These are phyloP conservation scores for Ambrosia artemisiifolia DNA, from an alignment of 129 eudicot genomes.

Conservation along the genomic window DNA sequence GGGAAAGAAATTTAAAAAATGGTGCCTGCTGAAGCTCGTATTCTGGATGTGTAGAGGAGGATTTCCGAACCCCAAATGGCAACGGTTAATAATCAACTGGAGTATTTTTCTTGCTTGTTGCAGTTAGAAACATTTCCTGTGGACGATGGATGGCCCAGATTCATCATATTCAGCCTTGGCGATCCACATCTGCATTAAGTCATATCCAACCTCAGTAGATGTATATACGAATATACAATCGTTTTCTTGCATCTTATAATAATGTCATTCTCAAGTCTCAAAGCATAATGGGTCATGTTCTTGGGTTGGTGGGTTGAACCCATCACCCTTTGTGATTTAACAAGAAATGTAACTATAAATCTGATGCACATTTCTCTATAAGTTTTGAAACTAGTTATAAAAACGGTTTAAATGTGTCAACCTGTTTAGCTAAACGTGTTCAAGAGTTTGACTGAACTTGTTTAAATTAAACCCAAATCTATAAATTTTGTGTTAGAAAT, in stretches of 20 bases:
- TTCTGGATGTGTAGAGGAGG: not conserved
- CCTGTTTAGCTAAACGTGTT: too few species aligned
- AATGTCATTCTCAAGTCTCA: not conserved
- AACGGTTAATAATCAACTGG: constrained; percentile 20
- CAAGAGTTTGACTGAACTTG: too few species aligned
- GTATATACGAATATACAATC: too few species aligned
- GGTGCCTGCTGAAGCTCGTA: constrained; percentile 11
- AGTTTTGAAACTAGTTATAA: too few species aligned
- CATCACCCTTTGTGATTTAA: too few species aligned
- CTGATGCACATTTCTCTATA: too few species aligned
- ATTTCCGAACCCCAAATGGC: constrained; percentile 23
- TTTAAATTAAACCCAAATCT: too few species aligned
- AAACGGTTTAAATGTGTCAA: too few species aligned
- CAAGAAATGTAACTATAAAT: too few species aligned
- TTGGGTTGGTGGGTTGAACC: too few species aligned
- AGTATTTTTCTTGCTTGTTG: constrained; percentile 14
- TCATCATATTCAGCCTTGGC: constrained; percentile 53
- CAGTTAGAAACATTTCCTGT: constrained; percentile 47
- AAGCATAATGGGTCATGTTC: not conserved
- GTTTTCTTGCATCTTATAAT: too few species aligned
- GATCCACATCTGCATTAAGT: constrained; percentile 40
- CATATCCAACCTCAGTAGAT: not conserved
- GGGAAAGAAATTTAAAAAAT: constrained; percentile 6
- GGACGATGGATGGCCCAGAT: constrained; percentile 49
- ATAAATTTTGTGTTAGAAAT: too few species aligned